Conservation (phyloP, 345 rosid genomes). For the Sonneratia caseolaris region DNA sequence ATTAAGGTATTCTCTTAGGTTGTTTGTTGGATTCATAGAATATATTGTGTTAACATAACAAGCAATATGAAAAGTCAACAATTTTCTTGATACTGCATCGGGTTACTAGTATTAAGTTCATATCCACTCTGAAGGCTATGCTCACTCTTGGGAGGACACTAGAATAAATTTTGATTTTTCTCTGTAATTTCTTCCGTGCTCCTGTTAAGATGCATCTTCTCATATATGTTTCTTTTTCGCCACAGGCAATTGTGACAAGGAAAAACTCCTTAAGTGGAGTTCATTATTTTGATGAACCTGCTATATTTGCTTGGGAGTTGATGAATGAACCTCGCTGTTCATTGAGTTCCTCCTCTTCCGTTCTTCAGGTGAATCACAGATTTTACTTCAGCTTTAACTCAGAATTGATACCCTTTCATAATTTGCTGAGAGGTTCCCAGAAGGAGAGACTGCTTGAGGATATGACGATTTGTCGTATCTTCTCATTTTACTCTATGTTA, state of each 20-base stretch:
- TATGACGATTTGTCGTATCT: neutral
- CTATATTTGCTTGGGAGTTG: conserved; percentile 52
- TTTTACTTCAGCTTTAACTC: neutral
- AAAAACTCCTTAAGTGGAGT: conserved; percentile 34
- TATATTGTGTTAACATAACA: neutral
- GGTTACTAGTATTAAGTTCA: neutral
- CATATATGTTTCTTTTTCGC: neutral
- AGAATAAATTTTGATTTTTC: neutral
- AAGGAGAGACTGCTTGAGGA: neutral
- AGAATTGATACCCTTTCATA: neutral
- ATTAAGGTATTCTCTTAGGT: conserved; percentile 16
- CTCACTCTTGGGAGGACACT: neutral
- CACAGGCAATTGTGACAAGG: conserved; percentile 32
- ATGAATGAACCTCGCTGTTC: conserved; percentile 46
- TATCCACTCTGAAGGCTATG: neutral
- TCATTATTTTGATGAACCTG: conserved; percentile 32
- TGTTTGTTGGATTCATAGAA: neutral
- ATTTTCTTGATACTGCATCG: neutral
- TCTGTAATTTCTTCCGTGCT: neutral
- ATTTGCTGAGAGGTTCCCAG: neutral
- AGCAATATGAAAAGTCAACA: neutral
- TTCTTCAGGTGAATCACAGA: conserved; percentile 29
- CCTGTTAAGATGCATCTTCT: neutral
- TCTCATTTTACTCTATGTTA: too few species aligned
- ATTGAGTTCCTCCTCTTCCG: conserved; percentile 26